Conservation (phyloP, 257 asterid species). For the Salvia rosmarinus region DNA sequence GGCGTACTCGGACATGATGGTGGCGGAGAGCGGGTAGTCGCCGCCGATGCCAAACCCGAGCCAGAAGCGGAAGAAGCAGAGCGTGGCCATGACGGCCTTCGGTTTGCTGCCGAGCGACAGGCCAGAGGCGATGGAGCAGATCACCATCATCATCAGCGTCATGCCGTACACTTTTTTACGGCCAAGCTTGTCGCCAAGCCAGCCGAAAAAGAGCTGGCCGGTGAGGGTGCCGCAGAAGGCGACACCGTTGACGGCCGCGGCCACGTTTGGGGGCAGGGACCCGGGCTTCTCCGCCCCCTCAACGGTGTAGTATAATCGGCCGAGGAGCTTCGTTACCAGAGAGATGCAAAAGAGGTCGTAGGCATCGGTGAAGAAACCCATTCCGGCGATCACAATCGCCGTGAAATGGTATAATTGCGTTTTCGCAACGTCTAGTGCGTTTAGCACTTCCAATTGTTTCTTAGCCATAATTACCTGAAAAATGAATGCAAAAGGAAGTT, state of each 20-base stretch:
- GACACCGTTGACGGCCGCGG: constrained; percentile 60
- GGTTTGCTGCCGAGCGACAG: constrained; percentile 53
- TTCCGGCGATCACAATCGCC: constrained; percentile 63
- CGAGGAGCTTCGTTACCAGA: constrained; percentile 48
- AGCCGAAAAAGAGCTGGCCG: constrained; percentile 73
- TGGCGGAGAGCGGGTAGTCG: constrained; percentile 74
- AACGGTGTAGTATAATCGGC: constrained; percentile 55
- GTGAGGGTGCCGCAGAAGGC: constrained; percentile 67
- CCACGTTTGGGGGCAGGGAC: constrained; percentile 45
- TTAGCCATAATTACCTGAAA: constrained; percentile 34
- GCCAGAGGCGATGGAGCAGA: constrained; percentile 59
- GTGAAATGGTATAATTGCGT: constrained; percentile 72
- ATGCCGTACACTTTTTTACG: constrained; percentile 65
- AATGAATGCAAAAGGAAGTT: no score
- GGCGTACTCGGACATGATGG: constrained; percentile 75
- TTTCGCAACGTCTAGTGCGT: constrained; percentile 62
- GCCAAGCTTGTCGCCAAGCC: constrained; percentile 78
- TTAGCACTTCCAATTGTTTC: constrained; percentile 52
- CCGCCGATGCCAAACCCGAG: constrained; percentile 80
- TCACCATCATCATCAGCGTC: constrained; percentile 61
- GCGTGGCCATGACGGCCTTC: constrained; percentile 59
- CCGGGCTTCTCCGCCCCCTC: constrained; percentile 42
- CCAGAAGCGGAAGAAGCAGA: constrained; percentile 79
- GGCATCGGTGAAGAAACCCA: constrained; percentile 76
- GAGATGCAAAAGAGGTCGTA: constrained; percentile 63